Evolutionary conservation across 768 basidiomycete species (phyloP).

Genomic region (Glaciozyma martinii): DNA sequence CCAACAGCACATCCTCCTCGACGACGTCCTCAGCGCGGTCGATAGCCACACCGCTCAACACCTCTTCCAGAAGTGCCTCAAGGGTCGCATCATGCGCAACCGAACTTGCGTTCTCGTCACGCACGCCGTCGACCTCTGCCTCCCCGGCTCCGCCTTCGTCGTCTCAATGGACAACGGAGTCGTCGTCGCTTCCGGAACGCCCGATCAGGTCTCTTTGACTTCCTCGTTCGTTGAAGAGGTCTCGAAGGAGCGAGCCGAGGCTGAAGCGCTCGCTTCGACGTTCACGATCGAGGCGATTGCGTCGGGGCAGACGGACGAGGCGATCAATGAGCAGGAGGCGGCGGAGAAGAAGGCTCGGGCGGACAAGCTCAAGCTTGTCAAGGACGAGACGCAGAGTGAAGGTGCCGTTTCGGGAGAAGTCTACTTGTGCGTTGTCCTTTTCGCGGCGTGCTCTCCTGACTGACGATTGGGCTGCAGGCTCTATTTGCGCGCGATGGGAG

Average conservation of each 20-base stretch:
- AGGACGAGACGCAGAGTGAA: slow-evolving; percentile 24
- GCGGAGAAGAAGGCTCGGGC: slow-evolving; percentile 7
- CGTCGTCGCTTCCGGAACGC: slow-evolving; percentile 12
- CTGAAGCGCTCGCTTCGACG: slow-evolving; percentile 13
- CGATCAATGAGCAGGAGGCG: slow-evolving; percentile 10
- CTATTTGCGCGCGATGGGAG: slow-evolving; percentile 27
- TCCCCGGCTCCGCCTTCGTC: slow-evolving; percentile 67
- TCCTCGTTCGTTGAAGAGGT: neutral
- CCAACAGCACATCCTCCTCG: slow-evolving; percentile 19
- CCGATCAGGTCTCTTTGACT: slow-evolving; percentile 1
- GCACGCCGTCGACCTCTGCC: slow-evolving; percentile 84
- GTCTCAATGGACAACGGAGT: slow-evolving; percentile 26
- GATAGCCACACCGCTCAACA: slow-evolving; percentile 69
- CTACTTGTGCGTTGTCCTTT: neutral
- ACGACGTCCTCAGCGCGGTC: slow-evolving; percentile 32
- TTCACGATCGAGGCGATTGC: slow-evolving; percentile 18
- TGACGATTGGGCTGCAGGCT: slow-evolving; percentile 14
- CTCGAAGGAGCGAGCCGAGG: neutral
- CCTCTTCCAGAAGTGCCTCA: slow-evolving; percentile 67
- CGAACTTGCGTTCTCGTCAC: slow-evolving; percentile 84
- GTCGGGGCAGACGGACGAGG: slow-evolving; percentile 7
- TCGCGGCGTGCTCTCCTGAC: neutral
- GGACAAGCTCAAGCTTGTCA: slow-evolving; percentile 26
- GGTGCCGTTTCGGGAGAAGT: slow-evolving; percentile 3
- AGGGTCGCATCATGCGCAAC: slow-evolving; percentile 65